These are phyloP conservation scores for Osmanthus fragrans DNA, from an alignment of 257 asterid genomes.

Conservation along the genomic window DNA sequence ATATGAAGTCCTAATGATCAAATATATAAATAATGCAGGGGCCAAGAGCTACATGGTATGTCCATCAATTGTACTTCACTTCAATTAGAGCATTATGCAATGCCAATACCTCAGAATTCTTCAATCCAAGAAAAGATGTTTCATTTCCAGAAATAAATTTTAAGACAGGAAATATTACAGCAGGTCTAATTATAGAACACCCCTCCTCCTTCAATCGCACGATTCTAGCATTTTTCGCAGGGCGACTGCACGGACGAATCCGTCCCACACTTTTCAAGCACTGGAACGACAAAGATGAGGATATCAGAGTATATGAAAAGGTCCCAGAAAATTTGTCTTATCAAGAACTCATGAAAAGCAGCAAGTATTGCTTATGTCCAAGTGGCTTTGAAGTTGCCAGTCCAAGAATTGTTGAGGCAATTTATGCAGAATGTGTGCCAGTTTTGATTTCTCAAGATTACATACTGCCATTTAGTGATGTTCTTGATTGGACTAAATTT, in stretches of 20 bases:
- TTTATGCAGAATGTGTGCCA: slow-evolving; percentile 64
- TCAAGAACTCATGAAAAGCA: slow-evolving; percentile 43
- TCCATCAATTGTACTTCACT: slow-evolving; percentile 56
- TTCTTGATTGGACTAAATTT: slow-evolving; percentile 61
- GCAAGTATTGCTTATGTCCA: slow-evolving; percentile 62
- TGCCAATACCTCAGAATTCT: slow-evolving; percentile 70
- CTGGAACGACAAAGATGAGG: slow-evolving; percentile 46
- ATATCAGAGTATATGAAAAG: slow-evolving; percentile 34
- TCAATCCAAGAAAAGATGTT: slow-evolving; percentile 71
- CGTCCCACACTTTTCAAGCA: slow-evolving; percentile 43
- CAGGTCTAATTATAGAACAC: slow-evolving; percentile 18
- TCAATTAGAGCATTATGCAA: slow-evolving; percentile 70
- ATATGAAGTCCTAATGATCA: not conserved
- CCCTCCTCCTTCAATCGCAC: slow-evolving; percentile 28
- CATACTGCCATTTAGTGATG: slow-evolving; percentile 58
- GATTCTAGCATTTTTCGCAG: slow-evolving; percentile 66
- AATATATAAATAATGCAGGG: slow-evolving; percentile 39
- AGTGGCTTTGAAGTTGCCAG: slow-evolving; percentile 74
- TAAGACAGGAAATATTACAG: slow-evolving; percentile 23
- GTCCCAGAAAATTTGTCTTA: slow-evolving; percentile 39
- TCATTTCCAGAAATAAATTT: slow-evolving; percentile 65
- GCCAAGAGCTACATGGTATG: slow-evolving; percentile 73
- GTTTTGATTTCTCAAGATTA: slow-evolving; percentile 54
- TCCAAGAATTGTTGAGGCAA: slow-evolving; percentile 58
- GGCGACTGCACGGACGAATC: slow-evolving; percentile 54